Conservation (phyloP, 208 protist genomes). For the Angomonas ambiguus region DNA sequence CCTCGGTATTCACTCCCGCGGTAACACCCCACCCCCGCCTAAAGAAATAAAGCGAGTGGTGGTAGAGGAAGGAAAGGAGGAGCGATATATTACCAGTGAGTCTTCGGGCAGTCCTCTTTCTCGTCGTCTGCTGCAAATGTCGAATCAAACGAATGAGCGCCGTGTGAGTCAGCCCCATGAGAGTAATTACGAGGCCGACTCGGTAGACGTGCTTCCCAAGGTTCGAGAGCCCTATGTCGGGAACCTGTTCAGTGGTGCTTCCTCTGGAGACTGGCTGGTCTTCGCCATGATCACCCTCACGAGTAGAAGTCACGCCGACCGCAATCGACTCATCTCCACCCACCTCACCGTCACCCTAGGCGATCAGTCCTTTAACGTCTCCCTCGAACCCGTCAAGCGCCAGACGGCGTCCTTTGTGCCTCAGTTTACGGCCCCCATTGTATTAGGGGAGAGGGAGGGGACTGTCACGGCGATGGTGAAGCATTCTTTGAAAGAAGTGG, state of each 20-base stretch:
- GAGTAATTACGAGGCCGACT: not conserved
- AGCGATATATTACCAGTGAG: not conserved
- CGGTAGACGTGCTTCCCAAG: not conserved
- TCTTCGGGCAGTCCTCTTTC: not conserved
- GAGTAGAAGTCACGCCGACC: not conserved
- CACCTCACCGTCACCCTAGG: not conserved
- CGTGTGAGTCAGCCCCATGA: not conserved
- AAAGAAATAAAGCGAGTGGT: conserved; percentile 5
- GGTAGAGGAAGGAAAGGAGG: conserved; percentile 2
- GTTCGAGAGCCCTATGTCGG: not conserved
- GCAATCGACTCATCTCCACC: not conserved
- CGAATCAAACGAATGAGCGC: conserved; percentile 2
- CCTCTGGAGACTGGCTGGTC: not conserved
- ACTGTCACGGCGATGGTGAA: not conserved
- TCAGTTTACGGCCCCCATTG: conserved; percentile 3
- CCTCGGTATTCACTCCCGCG: not conserved
- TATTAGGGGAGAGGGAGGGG: not conserved
- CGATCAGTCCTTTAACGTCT: not conserved
- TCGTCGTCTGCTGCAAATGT: not conserved
- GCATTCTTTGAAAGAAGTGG: conserved; percentile 4
- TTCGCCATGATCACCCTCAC: conserved; percentile 6
- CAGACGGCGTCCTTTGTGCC: not conserved
- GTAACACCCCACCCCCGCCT: not conserved
- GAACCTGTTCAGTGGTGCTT: not conserved
- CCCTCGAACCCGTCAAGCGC: not conserved